A percentile compares a stretch with the other conserved stretches of the same genome.
phyloP scores from a whole-genome alignment of 495 filamentous ascomycete species.

The Darksidea phi region DNA sequence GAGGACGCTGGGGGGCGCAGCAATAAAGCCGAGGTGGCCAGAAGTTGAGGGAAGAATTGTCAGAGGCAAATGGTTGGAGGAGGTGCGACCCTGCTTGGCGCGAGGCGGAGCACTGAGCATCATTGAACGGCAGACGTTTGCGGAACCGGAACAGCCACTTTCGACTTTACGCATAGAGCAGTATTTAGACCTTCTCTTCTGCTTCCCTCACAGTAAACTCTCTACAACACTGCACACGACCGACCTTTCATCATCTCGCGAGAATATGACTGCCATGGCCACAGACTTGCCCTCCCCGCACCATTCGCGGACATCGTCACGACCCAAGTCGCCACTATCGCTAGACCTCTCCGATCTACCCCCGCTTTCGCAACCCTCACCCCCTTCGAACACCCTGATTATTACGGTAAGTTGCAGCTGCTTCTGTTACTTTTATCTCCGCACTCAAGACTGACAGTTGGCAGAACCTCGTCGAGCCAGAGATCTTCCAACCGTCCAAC shows the following conservation, averaged over 20 bases:
- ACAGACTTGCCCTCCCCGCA: slow-evolving; percentile 24
- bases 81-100: not conserved
- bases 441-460: slow-evolving; percentile 5
- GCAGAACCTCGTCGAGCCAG: slow-evolving; percentile 69
- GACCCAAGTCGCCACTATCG: slow-evolving; percentile 58
- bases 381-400: slow-evolving; percentile 89
- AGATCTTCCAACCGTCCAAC: slow-evolving; percentile 75
- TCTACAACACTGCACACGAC: slow-evolving; percentile 2
- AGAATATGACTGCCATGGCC: not conserved
- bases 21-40: slow-evolving; percentile 7
- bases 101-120: slow-evolving; percentile 1
- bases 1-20: slow-evolving; percentile 16
- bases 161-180: slow-evolving; percentile 10
- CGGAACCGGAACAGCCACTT: slow-evolving; percentile 8
- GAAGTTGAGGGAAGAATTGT: slow-evolving; percentile 4
- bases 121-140: slow-evolving; percentile 10
- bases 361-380: slow-evolving; percentile 71
- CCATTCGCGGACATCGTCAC: slow-evolving; percentile 33
- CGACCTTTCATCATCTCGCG: too few species aligned
- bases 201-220: not conserved
- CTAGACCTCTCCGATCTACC: slow-evolving; percentile 82
- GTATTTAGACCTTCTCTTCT: not conserved
- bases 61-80: not conserved
- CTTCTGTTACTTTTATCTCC: not conserved
- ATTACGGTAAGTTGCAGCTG: slow-evolving; percentile 48